A percentile compares a stretch with the other conserved stretches of the same genome.
Evolutionary conservation across 2,329 filamentous ascomycete genomes (phyloP).

Genomic region (Aspergillus sojae): DNA sequence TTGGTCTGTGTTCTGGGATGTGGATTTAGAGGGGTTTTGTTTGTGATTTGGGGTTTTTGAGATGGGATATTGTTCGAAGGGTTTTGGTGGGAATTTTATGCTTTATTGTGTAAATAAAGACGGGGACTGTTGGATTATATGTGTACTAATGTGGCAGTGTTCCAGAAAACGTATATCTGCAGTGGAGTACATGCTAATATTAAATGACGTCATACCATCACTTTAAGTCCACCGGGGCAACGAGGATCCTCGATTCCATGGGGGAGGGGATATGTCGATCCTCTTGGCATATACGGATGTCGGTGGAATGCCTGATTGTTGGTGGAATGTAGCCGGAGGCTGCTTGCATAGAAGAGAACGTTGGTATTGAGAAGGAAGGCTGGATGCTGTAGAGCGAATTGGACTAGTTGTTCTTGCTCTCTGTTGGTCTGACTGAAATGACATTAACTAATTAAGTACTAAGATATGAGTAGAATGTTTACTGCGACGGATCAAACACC

Average conservation of each 20-base stretch:
- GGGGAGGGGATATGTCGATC: not conserved
- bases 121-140: not conserved
- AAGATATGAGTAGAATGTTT: not conserved
- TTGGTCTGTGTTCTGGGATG: not conserved
- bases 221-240: not conserved
- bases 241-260: not conserved
- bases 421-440: not conserved
- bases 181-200: not conserved
- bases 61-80: not conserved
- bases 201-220: not conserved
- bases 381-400: not conserved
- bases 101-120: no score
- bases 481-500: conserved; percentile 10
- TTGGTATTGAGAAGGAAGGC: not conserved
- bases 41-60: not conserved
- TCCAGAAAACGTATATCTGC: not conserved
- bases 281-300: not conserved
- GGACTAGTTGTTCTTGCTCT: no score
- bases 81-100: no score
- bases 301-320: no score
- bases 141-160: not conserved
- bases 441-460: not conserved
- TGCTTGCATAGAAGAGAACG: no score
- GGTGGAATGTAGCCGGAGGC: not conserved
- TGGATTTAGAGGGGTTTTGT: not conserved